Evolutionary conservation across 2,329 filamentous ascomycete genomes (phyloP).

Genomic region (Venturia pyrina): DNA sequence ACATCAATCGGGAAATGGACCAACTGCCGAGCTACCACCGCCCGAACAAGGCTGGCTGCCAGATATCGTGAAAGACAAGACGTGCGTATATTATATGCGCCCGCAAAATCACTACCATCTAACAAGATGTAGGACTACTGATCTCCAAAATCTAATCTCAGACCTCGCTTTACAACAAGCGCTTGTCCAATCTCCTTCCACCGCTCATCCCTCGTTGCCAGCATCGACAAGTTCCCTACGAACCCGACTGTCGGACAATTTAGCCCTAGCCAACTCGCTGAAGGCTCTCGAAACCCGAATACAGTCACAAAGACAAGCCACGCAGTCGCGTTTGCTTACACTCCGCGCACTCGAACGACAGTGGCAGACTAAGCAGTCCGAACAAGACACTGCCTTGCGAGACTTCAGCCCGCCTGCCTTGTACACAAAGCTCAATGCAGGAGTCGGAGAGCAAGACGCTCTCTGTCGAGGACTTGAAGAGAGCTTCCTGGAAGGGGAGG

Average conservation of each 20-base stretch:
- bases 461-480: slow-evolving; percentile 80
- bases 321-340: slow-evolving; percentile 72
- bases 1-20: slow-evolving; percentile 12
- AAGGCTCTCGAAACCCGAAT: slow-evolving; percentile 50
- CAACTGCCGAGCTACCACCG: slow-evolving; percentile 18
- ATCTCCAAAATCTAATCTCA: slow-evolving; percentile 61
- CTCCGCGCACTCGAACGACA: slow-evolving; percentile 83
- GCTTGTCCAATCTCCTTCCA: slow-evolving; percentile 57
- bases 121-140: slow-evolving; percentile 52
- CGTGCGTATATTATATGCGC: slow-evolving; percentile 43
- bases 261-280: slow-evolving; percentile 56
- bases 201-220: slow-evolving; percentile 61
- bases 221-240: slow-evolving; percentile 56
- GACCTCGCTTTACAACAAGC: slow-evolving; percentile 59
- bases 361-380: slow-evolving; percentile 78
- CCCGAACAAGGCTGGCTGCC: slow-evolving; percentile 68
- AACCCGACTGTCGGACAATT: slow-evolving; percentile 58
- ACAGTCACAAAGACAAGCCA: slow-evolving; percentile 53
- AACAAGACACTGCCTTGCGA: slow-evolving; percentile 75
- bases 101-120: slow-evolving; percentile 16
- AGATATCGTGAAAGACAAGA: slow-evolving; percentile 65
- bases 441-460: slow-evolving; percentile 71
- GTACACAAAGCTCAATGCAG: slow-evolving; percentile 69
- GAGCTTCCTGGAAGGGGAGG: slow-evolving; percentile 68
- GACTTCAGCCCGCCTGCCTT: slow-evolving; percentile 80